Evolutionary conservation across 352 stramenopile species (phyloP), one percentile per base, ranked within the genome.

Genomic region (Aphanomyces stellatus): DNA sequence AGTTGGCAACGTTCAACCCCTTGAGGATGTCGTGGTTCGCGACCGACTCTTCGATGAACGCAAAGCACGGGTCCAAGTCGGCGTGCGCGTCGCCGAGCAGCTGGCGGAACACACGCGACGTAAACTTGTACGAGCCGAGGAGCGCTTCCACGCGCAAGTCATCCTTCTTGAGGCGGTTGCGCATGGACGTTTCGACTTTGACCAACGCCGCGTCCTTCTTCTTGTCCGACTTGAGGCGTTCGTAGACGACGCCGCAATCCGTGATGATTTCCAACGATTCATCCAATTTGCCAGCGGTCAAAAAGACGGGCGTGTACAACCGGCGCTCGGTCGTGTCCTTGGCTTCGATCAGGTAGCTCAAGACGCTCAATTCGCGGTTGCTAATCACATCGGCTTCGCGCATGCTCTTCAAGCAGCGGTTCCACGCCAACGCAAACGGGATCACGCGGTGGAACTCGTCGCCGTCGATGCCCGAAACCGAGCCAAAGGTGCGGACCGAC

Each of bases 231-330:
- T 69, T 67, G 40, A 73, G 63, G 10, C 55, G 73, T 3, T 71
- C 69, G 46, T 69, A 67, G 22, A 72, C 35, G 41, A 56, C 64
- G 22, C 37, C 53, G 46, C 69, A 73, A 13, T 73, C 64, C n/a
- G 51, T 64, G 34, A 73, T 72, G 43, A 73, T 73, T 17, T 73
- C 69, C n/a, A 73, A 46, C n/a, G 69, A 73, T 40, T 73, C 69
- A 48, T 73, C 69, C 40, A 73, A 53, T 31, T 73, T 73, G 37
- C 69, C 69, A 49, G 69, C 69, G 19, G 69, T 73, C 15, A 73
- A 30, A 48, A 73, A 73, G 17, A 68, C 69, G 13, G 69, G 69
- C 37, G 56, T 51, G 40, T 73, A 73, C 31, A 73, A 37, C 10
- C 56, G 43, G n/a, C 69, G 69, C 17, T 72, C 35, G 19, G 53